Percentiles rank a stretch among this genome's conserved stretches.
Conservation (phyloP, 73 alveolate genomes). For the Paramecium primaurelia region DNA sequence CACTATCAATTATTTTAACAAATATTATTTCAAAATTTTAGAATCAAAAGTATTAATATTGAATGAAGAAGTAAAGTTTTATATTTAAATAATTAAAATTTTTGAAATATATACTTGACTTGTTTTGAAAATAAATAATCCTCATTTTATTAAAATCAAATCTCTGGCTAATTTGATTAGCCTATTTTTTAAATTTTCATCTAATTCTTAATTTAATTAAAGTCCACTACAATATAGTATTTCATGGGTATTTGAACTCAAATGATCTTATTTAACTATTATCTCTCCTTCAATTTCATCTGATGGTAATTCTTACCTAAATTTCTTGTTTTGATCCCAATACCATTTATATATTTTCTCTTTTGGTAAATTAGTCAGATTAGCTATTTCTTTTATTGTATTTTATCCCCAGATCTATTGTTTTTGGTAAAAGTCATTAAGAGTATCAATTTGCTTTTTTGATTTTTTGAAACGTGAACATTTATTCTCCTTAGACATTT, state of each 20-base stretch:
- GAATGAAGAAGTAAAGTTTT: too few species aligned
- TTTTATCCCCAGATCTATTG: background rate
- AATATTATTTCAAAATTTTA: background rate
- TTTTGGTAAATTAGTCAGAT: background rate
- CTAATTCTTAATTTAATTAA: background rate
- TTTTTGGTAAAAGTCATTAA: background rate
- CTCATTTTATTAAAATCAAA: background rate
- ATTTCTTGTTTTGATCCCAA: slow-evolving; percentile 42
- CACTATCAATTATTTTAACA: background rate
- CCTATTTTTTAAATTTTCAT: background rate
- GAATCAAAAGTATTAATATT: background rate
- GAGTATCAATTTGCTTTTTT: background rate
- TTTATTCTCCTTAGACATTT: background rate
- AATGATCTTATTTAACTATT: background rate
- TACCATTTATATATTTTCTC: slow-evolving; percentile 45
- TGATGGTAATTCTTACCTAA: background rate
- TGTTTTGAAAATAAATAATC: background rate
- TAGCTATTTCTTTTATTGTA: background rate
- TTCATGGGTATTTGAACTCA: background rate
- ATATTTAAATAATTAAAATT: background rate
- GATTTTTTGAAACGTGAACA: slow-evolving; percentile 39
- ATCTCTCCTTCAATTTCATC: background rate
- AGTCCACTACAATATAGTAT: background rate
- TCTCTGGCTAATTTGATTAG: background rate
- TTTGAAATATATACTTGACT: background rate